A percentile compares a stretch with the other conserved stretches of the same genome.
phyloP scores from a whole-genome alignment of 768 basidiomycete genomes.

The Panaeolus cyanescens region DNA sequence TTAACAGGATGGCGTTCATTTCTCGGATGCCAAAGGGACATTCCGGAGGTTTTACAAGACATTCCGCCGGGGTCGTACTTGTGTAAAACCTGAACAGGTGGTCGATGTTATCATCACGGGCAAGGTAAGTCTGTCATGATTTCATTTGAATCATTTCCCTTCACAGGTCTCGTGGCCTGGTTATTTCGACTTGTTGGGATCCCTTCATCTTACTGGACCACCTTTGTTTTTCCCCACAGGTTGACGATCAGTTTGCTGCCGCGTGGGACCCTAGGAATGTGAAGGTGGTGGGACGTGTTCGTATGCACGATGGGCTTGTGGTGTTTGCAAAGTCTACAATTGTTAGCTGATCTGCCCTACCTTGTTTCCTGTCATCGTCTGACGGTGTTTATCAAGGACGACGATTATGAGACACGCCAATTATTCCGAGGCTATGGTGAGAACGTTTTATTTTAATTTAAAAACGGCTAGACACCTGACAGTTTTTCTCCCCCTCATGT shows the following conservation, averaged over 20 bases:
- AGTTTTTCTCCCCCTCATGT: conserved; percentile 6
- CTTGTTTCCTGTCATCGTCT: background rate
- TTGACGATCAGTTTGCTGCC: conserved; percentile 43
- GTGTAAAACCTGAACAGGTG: conserved; percentile 21
- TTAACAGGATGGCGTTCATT: conserved; percentile 49
- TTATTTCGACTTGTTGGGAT: background rate
- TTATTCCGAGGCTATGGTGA: conserved; percentile 54
- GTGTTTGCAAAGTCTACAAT: conserved; percentile 34
- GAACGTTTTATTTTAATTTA: conserved; percentile 6
- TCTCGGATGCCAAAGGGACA: conserved; percentile 34
- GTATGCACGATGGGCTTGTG: conserved; percentile 61
- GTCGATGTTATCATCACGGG: conserved; percentile 57
- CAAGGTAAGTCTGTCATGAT: conserved; percentile 36
- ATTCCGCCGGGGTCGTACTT: conserved; percentile 20
- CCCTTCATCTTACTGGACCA: background rate
- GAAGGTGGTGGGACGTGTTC: conserved; percentile 53
- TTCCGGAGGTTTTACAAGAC: conserved; percentile 43
- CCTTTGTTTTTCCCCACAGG: conserved; percentile 29
- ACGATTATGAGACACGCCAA: background rate
- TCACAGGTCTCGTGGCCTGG: background rate
- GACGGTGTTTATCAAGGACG: background rate
- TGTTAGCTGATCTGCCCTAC: conserved; percentile 6
- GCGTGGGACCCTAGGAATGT: conserved; percentile 58
- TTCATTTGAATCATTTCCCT: background rate
- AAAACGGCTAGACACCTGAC: background rate